Evolutionary conservation across 768 basidiomycete genomes (phyloP), one percentile per base, ranked within the genome.

Genomic region (Rhodosporidiobolus sp.): DNA sequence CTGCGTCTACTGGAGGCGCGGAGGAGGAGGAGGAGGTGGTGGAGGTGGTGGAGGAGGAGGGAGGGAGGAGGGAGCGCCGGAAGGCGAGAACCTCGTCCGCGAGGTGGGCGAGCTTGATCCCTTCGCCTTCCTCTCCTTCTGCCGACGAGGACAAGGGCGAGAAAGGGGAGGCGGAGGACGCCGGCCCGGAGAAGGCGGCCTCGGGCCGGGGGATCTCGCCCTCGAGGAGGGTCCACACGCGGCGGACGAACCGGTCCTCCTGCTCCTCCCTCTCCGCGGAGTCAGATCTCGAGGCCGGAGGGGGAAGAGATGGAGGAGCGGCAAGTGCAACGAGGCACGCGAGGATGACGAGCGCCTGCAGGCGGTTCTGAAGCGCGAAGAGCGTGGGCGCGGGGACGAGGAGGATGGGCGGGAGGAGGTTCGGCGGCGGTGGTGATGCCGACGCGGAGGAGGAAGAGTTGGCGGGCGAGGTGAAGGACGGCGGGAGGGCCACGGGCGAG

Each of bases 311-410:
- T 20, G 46, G 53, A 10, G 60, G 60, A 9, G 19, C 24, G 24
- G 24, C 14, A 48, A 64, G 59, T 14, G 64, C 35, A n/a, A 28
- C n/a, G 30, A 74, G 61, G 28, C 68, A 69, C 11, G 73, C 68
- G 65, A 74, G 61, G 55, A 74, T 70, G n/a, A 55, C 55, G 30
- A 74, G 68, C 1, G 68, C 73, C 65, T 74, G 73, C 8, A 74
- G 28, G 30, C 22, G 49, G 61, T 74, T 74, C 32, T 74, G 73
- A 26, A 70, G 65, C 3, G 38, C n/a, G 56, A 70, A 70, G 30
- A 70, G 68, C 1, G 53, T 14, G 14, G 65, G 65, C 0, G 68
- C 34, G 26, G 32, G 45, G 34, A 62, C 49, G 52, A 59, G 48
- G 48, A 74, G 62, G 32, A 60, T 35, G 2, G 73, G 68, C 5